phyloP scores from a whole-genome alignment of 345 rosid genomes.

The Aquilaria yunnanensis region DNA sequence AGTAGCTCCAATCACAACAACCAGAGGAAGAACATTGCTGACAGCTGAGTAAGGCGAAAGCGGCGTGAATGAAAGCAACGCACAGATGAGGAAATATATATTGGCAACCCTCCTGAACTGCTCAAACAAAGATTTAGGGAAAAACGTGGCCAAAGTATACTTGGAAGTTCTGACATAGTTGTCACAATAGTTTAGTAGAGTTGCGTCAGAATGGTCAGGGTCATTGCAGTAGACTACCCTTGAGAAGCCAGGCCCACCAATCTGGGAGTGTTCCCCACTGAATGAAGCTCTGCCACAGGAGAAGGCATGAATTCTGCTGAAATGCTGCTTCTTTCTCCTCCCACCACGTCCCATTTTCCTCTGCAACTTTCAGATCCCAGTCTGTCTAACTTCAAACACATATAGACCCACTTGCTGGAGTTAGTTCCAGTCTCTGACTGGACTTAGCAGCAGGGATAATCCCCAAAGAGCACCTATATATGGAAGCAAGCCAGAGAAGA shows the following conservation, averaged over 20 bases:
- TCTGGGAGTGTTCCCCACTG: slow-evolving; percentile 61
- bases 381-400: neutral
- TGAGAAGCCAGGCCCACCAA: slow-evolving; percentile 96
- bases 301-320: slow-evolving; percentile 63
- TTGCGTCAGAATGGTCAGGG: slow-evolving; percentile 52
- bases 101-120: slow-evolving; percentile 97
- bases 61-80: slow-evolving; percentile 65
- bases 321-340: slow-evolving; percentile 54
- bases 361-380: slow-evolving; percentile 4
- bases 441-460: neutral
- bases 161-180: slow-evolving; percentile 85
- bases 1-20: slow-evolving; percentile 66
- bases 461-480: slow-evolving; percentile 7
- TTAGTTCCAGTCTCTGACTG: no score
- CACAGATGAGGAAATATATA: slow-evolving; percentile 77
- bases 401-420: slow-evolving; percentile 4
- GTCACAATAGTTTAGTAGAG: slow-evolving; percentile 33
- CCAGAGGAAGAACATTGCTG: slow-evolving; percentile 83
- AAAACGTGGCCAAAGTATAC: slow-evolving; percentile 67
- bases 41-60: slow-evolving; percentile 74
- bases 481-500: slow-evolving; percentile 2
- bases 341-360: slow-evolving; percentile 41
- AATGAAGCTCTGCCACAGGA: slow-evolving; percentile 58
- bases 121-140: slow-evolving; percentile 83
- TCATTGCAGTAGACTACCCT: slow-evolving; percentile 80